A percentile compares a stretch with the other conserved stretches of the same genome.
phyloP scores from a whole-genome alignment of 2,329 filamentous ascomycete species.

The Scorias spongiosa region DNA sequence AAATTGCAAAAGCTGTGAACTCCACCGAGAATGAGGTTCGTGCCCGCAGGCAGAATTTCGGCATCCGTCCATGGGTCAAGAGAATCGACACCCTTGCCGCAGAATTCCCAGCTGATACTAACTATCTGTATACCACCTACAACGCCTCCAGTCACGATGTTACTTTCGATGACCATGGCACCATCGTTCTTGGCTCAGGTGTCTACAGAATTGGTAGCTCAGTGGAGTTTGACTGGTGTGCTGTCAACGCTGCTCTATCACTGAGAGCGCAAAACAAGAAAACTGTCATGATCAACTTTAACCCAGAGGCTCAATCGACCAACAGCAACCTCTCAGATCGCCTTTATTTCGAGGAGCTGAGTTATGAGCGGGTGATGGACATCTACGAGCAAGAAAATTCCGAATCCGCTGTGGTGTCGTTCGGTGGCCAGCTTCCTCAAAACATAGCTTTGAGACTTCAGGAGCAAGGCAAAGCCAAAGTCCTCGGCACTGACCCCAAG shows the following conservation, averaged over 20 bases:
- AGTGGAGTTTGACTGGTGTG: slow-evolving; percentile 98
- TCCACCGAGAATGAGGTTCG: slow-evolving; percentile 83
- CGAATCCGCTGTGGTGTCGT: slow-evolving; percentile 80
- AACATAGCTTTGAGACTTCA: slow-evolving; percentile 93
- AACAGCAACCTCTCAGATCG: slow-evolving; percentile 83
- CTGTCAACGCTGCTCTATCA: slow-evolving; percentile 74
- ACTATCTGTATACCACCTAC: slow-evolving; percentile 96
- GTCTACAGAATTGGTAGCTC: slow-evolving; percentile 97
- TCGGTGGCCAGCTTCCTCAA: slow-evolving; percentile 90
- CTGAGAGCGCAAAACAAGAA: slow-evolving; percentile 81
- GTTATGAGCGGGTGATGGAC: slow-evolving; percentile 96
- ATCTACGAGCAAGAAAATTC: slow-evolving; percentile 88
- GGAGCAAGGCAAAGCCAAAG: slow-evolving; percentile 74
- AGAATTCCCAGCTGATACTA: slow-evolving; percentile 87
- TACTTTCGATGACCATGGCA: slow-evolving; percentile 81
- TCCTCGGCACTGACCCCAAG: slow-evolving; percentile 81
- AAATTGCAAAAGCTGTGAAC: slow-evolving; percentile 76
- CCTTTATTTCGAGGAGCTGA: slow-evolving; percentile 92
- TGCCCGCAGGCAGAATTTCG: slow-evolving; percentile 67
- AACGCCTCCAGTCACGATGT: slow-evolving; percentile 91
- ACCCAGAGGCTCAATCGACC: slow-evolving; percentile 67
- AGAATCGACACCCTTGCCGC: slow-evolving; percentile 95
- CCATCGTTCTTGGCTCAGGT: slow-evolving; percentile 77
- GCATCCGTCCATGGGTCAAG: slow-evolving; percentile 91
- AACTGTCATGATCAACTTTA: slow-evolving; percentile 94